phyloP scores from a whole-genome alignment of 495 filamentous ascomycete genomes.

The Corynascus novoguineensis region DNA sequence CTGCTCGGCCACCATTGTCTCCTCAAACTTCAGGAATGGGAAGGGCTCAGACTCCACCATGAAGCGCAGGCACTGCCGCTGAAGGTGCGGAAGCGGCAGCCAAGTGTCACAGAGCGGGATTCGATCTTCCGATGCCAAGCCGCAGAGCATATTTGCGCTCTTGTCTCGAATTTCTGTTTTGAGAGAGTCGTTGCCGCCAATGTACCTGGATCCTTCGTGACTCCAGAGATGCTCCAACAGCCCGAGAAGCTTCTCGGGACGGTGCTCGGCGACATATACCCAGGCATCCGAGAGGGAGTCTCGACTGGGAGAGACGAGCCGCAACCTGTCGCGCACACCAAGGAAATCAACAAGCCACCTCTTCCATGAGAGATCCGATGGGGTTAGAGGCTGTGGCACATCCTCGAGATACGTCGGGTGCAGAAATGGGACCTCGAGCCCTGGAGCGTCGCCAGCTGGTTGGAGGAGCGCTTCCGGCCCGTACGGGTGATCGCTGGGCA shows the following conservation, averaged over 20 bases:
- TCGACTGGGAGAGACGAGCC: neutral
- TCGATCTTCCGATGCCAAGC: neutral
- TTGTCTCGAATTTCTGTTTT: neutral
- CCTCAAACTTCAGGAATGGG: conserved; percentile 9
- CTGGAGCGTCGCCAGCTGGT: neutral
- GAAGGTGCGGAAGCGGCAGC: conserved; percentile 9
- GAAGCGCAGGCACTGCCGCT: neutral
- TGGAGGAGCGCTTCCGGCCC: neutral
- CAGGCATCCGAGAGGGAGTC: conserved; percentile 23
- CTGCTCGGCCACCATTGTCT: neutral
- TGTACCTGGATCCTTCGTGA: conserved; percentile 16
- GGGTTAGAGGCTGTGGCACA: neutral
- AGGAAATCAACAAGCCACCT: conserved; percentile 12
- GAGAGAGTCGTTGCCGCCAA: neutral
- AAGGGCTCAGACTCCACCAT: conserved; percentile 11
- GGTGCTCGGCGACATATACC: conserved; percentile 22
- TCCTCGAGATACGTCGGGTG: conserved; percentile 5
- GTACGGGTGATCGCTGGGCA: conserved; percentile 4
- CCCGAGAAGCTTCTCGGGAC: conserved; percentile 27
- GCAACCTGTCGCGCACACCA: conserved; percentile 4
- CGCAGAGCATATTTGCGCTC: neutral
- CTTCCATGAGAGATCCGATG: neutral
- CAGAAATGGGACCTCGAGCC: neutral
- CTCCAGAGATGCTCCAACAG: conserved; percentile 19
- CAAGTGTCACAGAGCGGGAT: neutral